Evolutionary conservation across 2,329 filamentous ascomycete species (phyloP).

Genomic region (Botrytis fragariae): DNA sequence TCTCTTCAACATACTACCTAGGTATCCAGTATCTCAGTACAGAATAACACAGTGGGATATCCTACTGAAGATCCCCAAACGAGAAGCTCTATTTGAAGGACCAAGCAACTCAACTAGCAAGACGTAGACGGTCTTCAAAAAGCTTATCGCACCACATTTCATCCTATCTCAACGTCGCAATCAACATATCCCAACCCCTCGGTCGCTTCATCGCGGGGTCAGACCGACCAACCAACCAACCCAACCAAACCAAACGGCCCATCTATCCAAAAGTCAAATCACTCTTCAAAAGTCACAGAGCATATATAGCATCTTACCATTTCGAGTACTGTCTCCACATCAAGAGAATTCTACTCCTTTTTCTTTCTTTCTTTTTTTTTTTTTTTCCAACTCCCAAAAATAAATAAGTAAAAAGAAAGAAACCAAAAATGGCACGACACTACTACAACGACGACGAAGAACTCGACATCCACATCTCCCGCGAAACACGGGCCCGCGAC

Average conservation of each 20-base stretch:
- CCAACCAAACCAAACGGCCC: background rate
- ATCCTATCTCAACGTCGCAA: slow-evolving; percentile 7
- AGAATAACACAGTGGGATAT: background rate
- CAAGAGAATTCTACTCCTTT: no score
- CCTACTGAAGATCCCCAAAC: background rate
- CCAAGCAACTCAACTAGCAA: no score
- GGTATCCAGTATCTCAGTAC: background rate
- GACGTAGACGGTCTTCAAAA: background rate
- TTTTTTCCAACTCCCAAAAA: background rate
- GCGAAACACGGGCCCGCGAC: slow-evolving; percentile 33
- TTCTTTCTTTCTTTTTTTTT: background rate
- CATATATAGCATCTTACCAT: background rate
- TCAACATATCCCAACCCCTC: background rate
- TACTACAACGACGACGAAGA: slow-evolving; percentile 55
- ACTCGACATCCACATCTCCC: slow-evolving; percentile 48
- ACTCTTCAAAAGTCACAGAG: background rate
- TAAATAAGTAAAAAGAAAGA: slow-evolving; percentile 19
- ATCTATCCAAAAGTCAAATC: background rate
- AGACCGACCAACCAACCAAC: background rate
- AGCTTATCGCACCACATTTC: slow-evolving; percentile 12
- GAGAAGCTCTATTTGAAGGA: background rate
- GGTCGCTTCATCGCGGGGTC: slow-evolving; percentile 11
- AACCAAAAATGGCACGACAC: slow-evolving; percentile 36
- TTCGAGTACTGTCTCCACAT: background rate
- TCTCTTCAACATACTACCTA: background rate